phyloP scores from a whole-genome alignment of 2,329 filamentous ascomycete species.

The Clonostachys chloroleuca region DNA sequence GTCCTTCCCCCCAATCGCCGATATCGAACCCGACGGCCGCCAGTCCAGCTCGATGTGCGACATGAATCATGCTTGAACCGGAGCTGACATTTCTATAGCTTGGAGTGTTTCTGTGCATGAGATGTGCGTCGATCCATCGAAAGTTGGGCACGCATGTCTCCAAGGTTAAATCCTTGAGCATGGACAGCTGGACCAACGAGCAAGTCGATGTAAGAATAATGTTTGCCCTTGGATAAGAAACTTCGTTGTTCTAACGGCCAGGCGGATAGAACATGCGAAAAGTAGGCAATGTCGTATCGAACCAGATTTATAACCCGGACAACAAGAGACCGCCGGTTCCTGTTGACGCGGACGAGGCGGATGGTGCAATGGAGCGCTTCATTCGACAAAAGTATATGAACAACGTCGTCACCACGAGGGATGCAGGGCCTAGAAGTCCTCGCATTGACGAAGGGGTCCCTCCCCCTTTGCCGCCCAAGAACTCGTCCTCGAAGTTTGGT shows the following conservation, averaged over 20 bases:
- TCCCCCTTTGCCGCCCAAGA: constrained; percentile 59
- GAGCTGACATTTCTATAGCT: constrained; percentile 47
- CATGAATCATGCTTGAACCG: too few species aligned
- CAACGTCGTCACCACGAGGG: constrained; percentile 26
- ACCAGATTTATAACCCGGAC: constrained; percentile 84
- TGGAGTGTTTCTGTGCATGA: constrained; percentile 96
- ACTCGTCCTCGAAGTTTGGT: constrained; percentile 58
- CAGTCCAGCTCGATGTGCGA: background rate
- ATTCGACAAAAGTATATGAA: constrained; percentile 92
- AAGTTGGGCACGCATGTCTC: constrained; percentile 97
- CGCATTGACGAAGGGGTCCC: constrained; percentile 52
- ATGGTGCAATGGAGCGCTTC: constrained; percentile 91
- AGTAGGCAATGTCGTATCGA: constrained; percentile 80
- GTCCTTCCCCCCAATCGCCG: background rate
- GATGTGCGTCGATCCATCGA: constrained; percentile 90
- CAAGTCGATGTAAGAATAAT: constrained; percentile 75
- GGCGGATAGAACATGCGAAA: constrained; percentile 79
- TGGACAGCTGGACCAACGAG: constrained; percentile 95
- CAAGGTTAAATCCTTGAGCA: constrained; percentile 97
- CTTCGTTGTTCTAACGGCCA: constrained; percentile 1
- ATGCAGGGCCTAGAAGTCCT: constrained; percentile 35
- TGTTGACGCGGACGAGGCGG: constrained; percentile 85
- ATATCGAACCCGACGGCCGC: background rate
- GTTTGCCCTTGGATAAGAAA: background rate
- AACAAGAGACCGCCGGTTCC: constrained; percentile 81